Evolutionary conservation across 1,139 yeast species (phyloP).

Genomic region (Pichia sp.): DNA sequence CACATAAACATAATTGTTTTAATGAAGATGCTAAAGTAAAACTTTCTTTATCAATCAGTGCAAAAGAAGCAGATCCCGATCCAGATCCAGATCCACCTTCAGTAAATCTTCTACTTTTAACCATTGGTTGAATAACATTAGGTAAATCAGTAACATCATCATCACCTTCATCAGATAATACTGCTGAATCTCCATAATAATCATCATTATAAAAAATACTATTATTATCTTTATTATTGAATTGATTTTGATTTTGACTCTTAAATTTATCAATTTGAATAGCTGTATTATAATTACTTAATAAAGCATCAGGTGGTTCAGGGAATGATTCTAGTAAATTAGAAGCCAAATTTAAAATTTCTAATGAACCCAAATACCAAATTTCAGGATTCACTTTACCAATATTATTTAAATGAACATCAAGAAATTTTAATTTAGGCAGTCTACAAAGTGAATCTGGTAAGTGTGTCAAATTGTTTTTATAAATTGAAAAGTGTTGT

Average conservation of each 20-base stretch:
- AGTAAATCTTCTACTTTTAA: constrained; percentile 22
- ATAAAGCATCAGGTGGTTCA: constrained; percentile 37
- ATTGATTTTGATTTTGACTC: neutral
- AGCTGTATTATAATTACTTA: constrained; percentile 1
- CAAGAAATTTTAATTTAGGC: constrained; percentile 58
- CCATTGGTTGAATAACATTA: neutral
- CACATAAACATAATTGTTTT: constrained; percentile 60
- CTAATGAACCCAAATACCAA: constrained; percentile 57
- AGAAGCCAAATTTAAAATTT: constrained; percentile 68
- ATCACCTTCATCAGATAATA: constrained; percentile 9
- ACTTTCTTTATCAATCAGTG: constrained; percentile 9
- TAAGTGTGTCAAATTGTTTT: constrained; percentile 69
- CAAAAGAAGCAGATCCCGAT: too few species aligned
- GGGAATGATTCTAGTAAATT: constrained; percentile 69
- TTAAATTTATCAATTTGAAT: constrained; percentile 4
- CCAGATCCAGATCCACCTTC: constrained; percentile 17
- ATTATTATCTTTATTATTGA: neutral
- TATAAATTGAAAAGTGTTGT: constrained; percentile 61
- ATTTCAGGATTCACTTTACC: constrained; percentile 62
- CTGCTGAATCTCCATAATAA: neutral
- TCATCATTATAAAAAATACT: neutral
- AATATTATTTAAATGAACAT: constrained; percentile 81
- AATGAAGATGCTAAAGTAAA: constrained; percentile 46
- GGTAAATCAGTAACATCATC: constrained; percentile 10
- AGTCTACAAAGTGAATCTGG: constrained; percentile 65